Evolutionary conservation across 495 filamentous ascomycete species (phyloP).

Genomic region (Hypoxylon subgilvum): DNA sequence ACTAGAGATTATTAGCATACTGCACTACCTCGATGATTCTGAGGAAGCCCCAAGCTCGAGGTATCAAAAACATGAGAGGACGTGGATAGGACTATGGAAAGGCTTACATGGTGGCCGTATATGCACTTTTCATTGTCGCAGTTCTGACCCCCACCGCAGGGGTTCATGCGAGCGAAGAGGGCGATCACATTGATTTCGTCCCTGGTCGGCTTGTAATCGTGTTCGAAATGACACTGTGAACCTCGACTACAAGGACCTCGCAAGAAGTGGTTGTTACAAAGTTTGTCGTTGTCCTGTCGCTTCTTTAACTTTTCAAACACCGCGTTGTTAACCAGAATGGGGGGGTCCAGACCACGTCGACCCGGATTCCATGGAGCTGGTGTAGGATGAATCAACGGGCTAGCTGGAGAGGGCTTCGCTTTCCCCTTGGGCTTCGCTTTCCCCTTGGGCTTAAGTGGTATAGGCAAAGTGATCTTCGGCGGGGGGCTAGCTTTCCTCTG

Average conservation of each 20-base stretch:
- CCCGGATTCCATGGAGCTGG: conserved; percentile 57
- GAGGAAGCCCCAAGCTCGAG: conserved; percentile 42
- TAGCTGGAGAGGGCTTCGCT: no score
- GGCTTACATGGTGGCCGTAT: conserved; percentile 72
- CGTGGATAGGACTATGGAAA: background rate
- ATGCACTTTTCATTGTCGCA: conserved; percentile 82
- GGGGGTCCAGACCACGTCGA: conserved; percentile 55
- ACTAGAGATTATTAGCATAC: no score
- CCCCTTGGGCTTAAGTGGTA: conserved; percentile 26
- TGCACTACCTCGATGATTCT: no score
- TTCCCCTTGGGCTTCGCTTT: no score
- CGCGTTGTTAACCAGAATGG: conserved; percentile 57
- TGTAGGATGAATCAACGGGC: conserved; percentile 4
- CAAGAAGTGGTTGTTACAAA: conserved; percentile 87
- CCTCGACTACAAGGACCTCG: conserved; percentile 75
- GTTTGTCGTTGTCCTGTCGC: conserved; percentile 74
- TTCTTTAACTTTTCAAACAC: conserved; percentile 78
- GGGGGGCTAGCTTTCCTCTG: conserved; percentile 44
- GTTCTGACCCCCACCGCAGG: conserved; percentile 73
- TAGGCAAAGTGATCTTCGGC: conserved; percentile 45
- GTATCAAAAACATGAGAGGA: background rate
- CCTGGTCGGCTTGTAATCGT: conserved; percentile 71
- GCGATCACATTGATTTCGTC: conserved; percentile 71
- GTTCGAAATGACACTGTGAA: conserved; percentile 75
- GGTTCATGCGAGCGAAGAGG: conserved; percentile 76